Evolutionary conservation across 257 asterid species (phyloP), one percentile per base, ranked within the genome.

Genomic region (Nicotiana obtusifolia): DNA sequence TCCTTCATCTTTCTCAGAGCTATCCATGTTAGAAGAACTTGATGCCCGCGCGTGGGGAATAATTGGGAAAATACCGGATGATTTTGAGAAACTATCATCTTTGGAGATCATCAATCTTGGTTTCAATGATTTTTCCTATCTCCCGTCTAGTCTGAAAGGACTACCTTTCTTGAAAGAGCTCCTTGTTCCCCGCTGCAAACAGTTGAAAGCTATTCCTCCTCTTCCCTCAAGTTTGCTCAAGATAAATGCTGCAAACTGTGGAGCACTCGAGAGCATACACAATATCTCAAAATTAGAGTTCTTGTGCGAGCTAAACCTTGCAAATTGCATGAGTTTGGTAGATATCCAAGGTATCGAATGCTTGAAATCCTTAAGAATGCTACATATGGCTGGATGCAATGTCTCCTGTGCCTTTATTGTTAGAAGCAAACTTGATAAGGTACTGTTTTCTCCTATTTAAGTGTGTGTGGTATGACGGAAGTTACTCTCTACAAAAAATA

Each of bases 101-200:
- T 64, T 86, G 81, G 78, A 78, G 83, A 13, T 75, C 62, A 64
- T 86, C 60, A 20, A 84, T 68, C 81, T 86, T 19, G 78, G 87
- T 81, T 52, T 44, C 54, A 86, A 84, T 47, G 76, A 61, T 78
- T 67, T 86, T 54, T 61, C 28, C 31, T 7, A 84, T 37, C 84
- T 86, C 8, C 89, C 89, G 3, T 84, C 85, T 24, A 86, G 87
- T 83, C 68, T 86, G 69, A 81, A 60, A 68, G 82, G 84, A 54
- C 80, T 84, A 10, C 61, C 65, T 73, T 49, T 64, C 80, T 84
- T 86, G 66, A 81, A 69, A 77, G 57, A 24, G 20, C 71, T 86
- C 64, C 0, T 35, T 24, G n/a, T 86, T 66, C 76, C 85, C 64
- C 79, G 78, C 35, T 84, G 82, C 81, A 84, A 71, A 81, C 44